A percentile compares a stretch with the other conserved stretches of the same genome.
phyloP scores from a whole-genome alignment of 1,284 basidiomycete species.

The Bondarzewia mesenterica region DNA sequence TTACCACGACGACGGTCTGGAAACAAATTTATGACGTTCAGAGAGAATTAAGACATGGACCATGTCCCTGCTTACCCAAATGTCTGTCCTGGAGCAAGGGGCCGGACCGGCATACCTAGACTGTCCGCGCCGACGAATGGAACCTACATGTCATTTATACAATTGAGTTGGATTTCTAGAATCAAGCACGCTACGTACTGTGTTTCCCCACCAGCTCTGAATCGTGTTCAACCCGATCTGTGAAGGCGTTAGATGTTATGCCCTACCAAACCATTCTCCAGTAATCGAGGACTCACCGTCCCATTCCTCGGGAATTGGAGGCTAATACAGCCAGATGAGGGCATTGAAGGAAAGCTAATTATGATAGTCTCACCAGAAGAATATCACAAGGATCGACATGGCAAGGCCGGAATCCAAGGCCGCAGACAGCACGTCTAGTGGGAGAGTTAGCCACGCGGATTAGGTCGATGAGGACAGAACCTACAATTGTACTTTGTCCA shows the following conservation, averaged over 20 bases:
- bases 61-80: constrained; percentile 1
- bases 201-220: constrained; percentile 35
- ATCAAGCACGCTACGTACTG: constrained; percentile 20
- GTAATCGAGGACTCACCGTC: constrained; percentile 1
- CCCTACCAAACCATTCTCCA: constrained; percentile 25
- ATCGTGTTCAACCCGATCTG: constrained; percentile 30
- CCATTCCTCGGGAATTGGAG: constrained; percentile 37
- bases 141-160: background rate
- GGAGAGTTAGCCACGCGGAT: background rate
- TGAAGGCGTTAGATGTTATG: constrained; percentile 22
- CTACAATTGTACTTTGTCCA: constrained; percentile 41
- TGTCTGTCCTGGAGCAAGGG: background rate
- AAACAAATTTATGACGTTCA: background rate
- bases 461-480: constrained; percentile 5
- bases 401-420: constrained; percentile 42
- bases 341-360: background rate
- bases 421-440: constrained; percentile 40
- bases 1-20: background rate
- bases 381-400: constrained; percentile 33
- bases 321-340: no score
- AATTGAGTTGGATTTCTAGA: background rate
- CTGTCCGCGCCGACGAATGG: constrained; percentile 2
- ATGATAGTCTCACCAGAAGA: constrained; percentile 31
- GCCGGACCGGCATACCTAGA: background rate
- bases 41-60: background rate